Conservation (phyloP, 257 asterid species). For the Nicotiana knightiana region DNA sequence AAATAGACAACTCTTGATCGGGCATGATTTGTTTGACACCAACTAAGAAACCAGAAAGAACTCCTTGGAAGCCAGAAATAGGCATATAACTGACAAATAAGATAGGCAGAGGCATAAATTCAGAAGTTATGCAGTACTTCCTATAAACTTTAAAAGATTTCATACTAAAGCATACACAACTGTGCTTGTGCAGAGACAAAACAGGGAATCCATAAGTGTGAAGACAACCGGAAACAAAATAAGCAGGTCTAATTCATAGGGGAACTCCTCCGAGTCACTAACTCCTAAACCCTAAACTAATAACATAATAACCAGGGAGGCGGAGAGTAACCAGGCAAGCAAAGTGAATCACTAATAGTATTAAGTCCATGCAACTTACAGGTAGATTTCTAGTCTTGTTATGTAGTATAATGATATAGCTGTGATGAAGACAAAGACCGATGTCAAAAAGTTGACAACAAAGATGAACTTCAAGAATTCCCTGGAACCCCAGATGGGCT, state of each 20-base stretch:
- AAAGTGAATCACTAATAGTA: not conserved
- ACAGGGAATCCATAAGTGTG: not conserved
- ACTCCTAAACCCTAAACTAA: not conserved
- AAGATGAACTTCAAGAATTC: constrained; percentile 85
- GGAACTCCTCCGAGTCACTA: not conserved
- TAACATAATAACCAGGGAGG: not conserved
- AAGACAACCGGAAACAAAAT: not conserved
- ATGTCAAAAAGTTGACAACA: constrained; percentile 73
- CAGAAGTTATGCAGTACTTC: constrained; percentile 1
- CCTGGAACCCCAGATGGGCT: constrained; percentile 90
- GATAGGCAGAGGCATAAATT: constrained; percentile 3
- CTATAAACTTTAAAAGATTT: constrained; percentile 3
- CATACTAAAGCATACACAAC: not conserved
- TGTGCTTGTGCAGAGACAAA: not conserved
- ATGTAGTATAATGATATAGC: constrained; percentile 75
- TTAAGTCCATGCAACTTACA: constrained; percentile 45
- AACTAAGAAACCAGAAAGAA: constrained; percentile 78
- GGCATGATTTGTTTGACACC: constrained; percentile 88
- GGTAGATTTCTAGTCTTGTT: constrained; percentile 60
- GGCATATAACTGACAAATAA: constrained; percentile 63
- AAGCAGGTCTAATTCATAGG: not conserved
- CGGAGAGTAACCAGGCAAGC: not conserved
- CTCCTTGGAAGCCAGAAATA: constrained; percentile 90
- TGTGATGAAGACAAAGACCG: constrained; percentile 66
- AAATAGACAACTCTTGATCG: constrained; percentile 68